Percentiles rank a stretch among this genome's conserved stretches.
These are phyloP conservation scores for Chrysoporthe austroafricana DNA, from an alignment of 2,329 filamentous ascomycete species.

Conservation along the genomic window DNA sequence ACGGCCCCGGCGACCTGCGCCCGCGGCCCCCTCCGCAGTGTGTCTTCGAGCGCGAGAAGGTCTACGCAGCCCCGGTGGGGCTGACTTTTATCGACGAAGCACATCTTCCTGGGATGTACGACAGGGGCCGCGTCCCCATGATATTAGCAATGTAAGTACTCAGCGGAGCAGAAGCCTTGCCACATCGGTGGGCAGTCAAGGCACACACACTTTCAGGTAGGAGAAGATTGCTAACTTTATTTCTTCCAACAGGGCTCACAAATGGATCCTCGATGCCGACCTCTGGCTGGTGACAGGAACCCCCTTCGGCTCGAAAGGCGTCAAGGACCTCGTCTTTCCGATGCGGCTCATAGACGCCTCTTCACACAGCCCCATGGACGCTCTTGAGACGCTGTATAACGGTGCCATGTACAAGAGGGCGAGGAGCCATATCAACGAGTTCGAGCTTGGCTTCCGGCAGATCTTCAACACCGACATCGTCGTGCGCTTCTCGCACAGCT, in stretches of 20 bases:
- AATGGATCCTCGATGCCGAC: not conserved
- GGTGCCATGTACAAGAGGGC: not conserved
- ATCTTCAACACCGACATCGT: not conserved
- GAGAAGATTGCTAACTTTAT: not conserved
- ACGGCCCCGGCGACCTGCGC: not conserved
- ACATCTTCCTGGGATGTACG: slow-evolving; percentile 4
- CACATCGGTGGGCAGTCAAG: too few species aligned
- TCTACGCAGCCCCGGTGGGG: not conserved
- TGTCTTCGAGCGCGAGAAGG: not conserved
- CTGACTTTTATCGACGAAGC: slow-evolving; percentile 17
- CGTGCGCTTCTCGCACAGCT: not conserved
- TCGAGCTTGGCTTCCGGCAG: not conserved
- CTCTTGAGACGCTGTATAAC: not conserved
- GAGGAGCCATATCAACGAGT: not conserved
- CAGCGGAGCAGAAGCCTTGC: not conserved
- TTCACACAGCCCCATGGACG: not conserved
- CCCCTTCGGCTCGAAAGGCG: not conserved
- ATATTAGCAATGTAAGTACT: slow-evolving; percentile 7
- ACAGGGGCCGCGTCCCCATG: not conserved
- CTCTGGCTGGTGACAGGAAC: slow-evolving; percentile 17
- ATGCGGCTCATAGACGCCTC: not conserved
- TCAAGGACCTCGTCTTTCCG: not conserved
- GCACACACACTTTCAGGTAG: not conserved
- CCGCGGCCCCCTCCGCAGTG: not conserved
- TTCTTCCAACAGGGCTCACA: not conserved